Evolutionary conservation across 345 rosid genomes (phyloP).

Genomic region (Excoecaria cochinchinensis): DNA sequence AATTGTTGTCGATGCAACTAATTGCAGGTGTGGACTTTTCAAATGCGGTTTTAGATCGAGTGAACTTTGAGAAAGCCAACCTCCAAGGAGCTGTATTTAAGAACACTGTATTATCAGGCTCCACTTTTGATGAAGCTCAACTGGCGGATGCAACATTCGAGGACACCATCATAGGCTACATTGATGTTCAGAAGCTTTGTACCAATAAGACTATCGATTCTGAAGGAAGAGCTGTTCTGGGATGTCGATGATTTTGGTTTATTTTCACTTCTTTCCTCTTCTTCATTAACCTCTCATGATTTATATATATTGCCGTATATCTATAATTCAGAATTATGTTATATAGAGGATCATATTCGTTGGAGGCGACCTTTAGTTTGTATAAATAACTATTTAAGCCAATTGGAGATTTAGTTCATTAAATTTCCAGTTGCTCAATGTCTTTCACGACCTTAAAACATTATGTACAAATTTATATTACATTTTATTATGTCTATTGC

Average conservation of each 20-base stretch:
- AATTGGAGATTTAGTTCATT: too few species aligned
- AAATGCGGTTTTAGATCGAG: conserved; percentile 85
- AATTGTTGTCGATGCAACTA: not conserved
- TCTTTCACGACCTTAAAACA: too few species aligned
- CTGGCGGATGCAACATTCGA: conserved; percentile 64
- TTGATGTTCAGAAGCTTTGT: conserved; percentile 70
- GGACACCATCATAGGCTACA: conserved; percentile 69
- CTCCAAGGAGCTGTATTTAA: conserved; percentile 75
- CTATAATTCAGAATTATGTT: not conserved
- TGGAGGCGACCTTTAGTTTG: too few species aligned
- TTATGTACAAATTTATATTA: too few species aligned
- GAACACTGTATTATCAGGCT: conserved; percentile 78
- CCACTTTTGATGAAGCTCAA: conserved; percentile 70
- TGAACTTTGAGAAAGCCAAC: conserved; percentile 69
- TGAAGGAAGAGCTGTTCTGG: conserved; percentile 54
- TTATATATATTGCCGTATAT: not conserved
- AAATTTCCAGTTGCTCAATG: too few species aligned
- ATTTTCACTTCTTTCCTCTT: not conserved
- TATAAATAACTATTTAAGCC: too few species aligned
- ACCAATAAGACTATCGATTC: conserved; percentile 42
- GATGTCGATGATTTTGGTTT: conserved; percentile 49
- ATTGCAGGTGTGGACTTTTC: conserved; percentile 75
- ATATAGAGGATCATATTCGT: not conserved
- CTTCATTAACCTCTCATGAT: not conserved
- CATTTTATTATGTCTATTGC: too few species aligned